These are phyloP conservation scores for Aurantiochytrium sp. DNA, from an alignment of 108 stramenopile genomes.

Conservation along the genomic window DNA sequence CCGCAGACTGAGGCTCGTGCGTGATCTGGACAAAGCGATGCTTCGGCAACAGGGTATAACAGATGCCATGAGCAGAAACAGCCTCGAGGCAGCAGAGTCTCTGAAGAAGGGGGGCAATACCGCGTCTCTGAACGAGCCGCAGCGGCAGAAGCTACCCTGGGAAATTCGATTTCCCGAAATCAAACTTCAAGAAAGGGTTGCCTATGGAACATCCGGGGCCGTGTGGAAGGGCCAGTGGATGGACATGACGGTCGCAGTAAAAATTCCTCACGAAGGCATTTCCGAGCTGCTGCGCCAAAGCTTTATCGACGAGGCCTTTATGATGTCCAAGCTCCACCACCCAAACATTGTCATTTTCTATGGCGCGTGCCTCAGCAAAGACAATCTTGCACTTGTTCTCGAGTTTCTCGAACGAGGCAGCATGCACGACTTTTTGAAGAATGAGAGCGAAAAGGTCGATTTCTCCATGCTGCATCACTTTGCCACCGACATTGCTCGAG, in stretches of 20 bases:
- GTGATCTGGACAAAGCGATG: background rate
- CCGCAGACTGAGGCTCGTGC: background rate
- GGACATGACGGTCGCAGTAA: background rate
- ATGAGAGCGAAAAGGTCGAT: background rate
- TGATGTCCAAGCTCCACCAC: conserved; percentile 23
- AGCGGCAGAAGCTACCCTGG: background rate
- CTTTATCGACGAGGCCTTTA: conserved; percentile 20
- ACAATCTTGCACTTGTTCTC: background rate
- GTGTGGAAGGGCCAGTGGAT: background rate
- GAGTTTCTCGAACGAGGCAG: background rate
- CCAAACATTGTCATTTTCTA: conserved; percentile 28
- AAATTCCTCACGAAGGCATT: background rate
- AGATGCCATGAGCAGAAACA: no score
- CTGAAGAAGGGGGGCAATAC: no score
- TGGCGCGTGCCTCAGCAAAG: background rate
- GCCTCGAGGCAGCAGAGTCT: no score
- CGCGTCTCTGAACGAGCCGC: background rate
- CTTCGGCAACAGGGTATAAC: background rate
- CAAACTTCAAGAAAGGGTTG: background rate
- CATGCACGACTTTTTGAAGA: background rate
- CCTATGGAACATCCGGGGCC: background rate
- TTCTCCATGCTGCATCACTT: background rate
- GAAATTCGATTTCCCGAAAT: background rate
- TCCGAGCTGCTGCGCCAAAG: background rate
- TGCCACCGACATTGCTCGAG: conserved; percentile 19